phyloP scores from a whole-genome alignment of 805 yeast species.

The Sungouiella blattae region DNA sequence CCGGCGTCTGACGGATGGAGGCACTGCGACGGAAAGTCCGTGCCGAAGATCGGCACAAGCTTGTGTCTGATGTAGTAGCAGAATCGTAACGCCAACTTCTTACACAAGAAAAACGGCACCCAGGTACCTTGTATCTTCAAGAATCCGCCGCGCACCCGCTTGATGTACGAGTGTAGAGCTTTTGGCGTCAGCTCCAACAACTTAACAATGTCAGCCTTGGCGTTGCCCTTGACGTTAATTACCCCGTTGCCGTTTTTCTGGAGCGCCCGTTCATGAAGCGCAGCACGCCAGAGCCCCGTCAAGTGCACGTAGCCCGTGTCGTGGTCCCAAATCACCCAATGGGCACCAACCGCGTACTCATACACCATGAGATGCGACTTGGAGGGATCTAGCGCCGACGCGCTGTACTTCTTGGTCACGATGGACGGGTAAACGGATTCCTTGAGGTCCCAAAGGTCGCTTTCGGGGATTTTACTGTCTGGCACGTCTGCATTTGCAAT shows the following conservation, averaged over 20 bases:
- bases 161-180: slow-evolving; percentile 56
- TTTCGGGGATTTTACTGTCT: too few species aligned
- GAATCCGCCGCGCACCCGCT: slow-evolving; percentile 85
- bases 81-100: slow-evolving; percentile 63
- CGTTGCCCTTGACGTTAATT: slow-evolving; percentile 12
- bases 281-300: slow-evolving; percentile 81
- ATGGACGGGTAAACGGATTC: slow-evolving; percentile 3
- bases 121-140: slow-evolving; percentile 93
- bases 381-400: slow-evolving; percentile 60
- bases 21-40: slow-evolving; percentile 59
- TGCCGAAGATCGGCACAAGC: slow-evolving; percentile 78
- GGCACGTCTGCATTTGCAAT: not conserved
- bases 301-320: slow-evolving; percentile 81
- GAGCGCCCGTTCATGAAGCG: slow-evolving; percentile 15
- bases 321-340: slow-evolving; percentile 84
- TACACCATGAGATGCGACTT: slow-evolving; percentile 66
- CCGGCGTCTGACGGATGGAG: slow-evolving; percentile 57
- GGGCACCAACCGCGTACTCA: slow-evolving; percentile 65
- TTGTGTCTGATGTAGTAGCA: slow-evolving; percentile 76
- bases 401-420: slow-evolving; percentile 53
- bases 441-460: not conserved
- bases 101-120: slow-evolving; percentile 73
- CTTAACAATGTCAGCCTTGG: slow-evolving; percentile 76
- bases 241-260: not conserved
- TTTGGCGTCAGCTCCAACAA: slow-evolving; percentile 60